Conservation (phyloP, 768 basidiomycete genomes). For the Rhodosporidiobolus odoratus region DNA sequence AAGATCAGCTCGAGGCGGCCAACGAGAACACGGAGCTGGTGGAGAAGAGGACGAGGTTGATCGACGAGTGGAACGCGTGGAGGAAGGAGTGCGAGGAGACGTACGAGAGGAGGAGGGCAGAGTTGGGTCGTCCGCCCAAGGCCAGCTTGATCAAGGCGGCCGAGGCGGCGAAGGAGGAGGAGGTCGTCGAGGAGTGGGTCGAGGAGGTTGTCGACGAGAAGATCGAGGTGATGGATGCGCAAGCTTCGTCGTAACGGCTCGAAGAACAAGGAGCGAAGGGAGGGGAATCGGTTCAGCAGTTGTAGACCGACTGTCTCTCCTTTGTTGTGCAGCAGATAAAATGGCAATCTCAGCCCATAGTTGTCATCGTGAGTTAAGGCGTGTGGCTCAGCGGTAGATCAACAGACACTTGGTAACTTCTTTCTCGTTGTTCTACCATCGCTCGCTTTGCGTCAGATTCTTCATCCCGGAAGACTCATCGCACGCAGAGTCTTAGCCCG, state of each 20-base stretch:
- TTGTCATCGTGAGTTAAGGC: too few species aligned
- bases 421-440: not conserved
- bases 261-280: not conserved
- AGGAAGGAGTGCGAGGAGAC: slow-evolving; percentile 65
- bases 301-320: too few species aligned
- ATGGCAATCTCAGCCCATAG: too few species aligned
- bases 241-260: too few species aligned
- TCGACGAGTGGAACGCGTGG: slow-evolving; percentile 99
- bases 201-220: slow-evolving; percentile 54
- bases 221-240: slow-evolving; percentile 38
- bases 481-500: too few species aligned
- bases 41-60: slow-evolving; percentile 78
- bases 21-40: slow-evolving; percentile 89
- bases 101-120: slow-evolving; percentile 55
- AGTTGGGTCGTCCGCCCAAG: slow-evolving; percentile 44
- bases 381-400: too few species aligned
- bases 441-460: too few species aligned
- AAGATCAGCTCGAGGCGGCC: slow-evolving; percentile 91
- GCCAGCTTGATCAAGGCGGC: slow-evolving; percentile 48
- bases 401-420: too few species aligned
- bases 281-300: not conserved
- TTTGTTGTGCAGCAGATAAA: too few species aligned
- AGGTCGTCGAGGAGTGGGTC: slow-evolving; percentile 57
- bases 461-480: too few species aligned
- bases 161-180: slow-evolving; percentile 81